Conservation (phyloP, 306 rosid genomes). For the Castanea mollissima region DNA sequence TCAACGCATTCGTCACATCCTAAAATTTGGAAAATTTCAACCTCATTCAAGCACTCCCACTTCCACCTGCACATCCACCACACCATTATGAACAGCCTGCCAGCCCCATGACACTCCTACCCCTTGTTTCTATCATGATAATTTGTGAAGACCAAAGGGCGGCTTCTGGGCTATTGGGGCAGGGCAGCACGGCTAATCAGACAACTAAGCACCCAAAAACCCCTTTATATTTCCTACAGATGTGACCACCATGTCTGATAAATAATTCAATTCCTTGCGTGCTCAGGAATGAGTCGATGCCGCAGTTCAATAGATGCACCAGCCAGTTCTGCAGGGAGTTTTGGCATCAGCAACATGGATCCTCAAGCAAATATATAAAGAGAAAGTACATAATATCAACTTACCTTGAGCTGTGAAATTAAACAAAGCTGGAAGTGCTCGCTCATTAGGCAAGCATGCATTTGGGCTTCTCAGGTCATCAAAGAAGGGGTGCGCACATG, state of each 20-base stretch:
- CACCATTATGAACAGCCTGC: conserved; percentile 17
- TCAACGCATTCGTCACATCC: conserved; percentile 32
- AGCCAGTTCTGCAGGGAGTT: conserved; percentile 62
- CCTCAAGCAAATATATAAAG: not conserved
- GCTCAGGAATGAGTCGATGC: conserved; percentile 84
- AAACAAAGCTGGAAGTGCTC: conserved; percentile 68
- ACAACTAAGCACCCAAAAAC: conserved; percentile 48
- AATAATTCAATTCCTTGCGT: conserved; percentile 42
- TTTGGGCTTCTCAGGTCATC: conserved; percentile 73
- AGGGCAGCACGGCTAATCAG: conserved; percentile 39
- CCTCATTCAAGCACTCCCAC: conserved; percentile 34
- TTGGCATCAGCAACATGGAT: conserved; percentile 22
- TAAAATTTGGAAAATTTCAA: conserved; percentile 23
- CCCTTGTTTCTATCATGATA: conserved; percentile 18
- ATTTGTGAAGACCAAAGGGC: conserved; percentile 10
- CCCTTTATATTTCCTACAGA: conserved; percentile 28
- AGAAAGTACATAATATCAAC: not conserved
- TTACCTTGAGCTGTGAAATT: conserved; percentile 86
- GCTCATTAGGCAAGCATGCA: conserved; percentile 66
- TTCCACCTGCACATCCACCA: conserved; percentile 32
- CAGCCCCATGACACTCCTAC: conserved; percentile 24
- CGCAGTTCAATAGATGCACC: conserved; percentile 76
- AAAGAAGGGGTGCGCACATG: conserved; percentile 89
- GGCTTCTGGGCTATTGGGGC: conserved; percentile 24
- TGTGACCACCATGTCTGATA: not conserved